Evolutionary conservation across 768 basidiomycete species (phyloP).

Genomic region (Amanita fuliginea): DNA sequence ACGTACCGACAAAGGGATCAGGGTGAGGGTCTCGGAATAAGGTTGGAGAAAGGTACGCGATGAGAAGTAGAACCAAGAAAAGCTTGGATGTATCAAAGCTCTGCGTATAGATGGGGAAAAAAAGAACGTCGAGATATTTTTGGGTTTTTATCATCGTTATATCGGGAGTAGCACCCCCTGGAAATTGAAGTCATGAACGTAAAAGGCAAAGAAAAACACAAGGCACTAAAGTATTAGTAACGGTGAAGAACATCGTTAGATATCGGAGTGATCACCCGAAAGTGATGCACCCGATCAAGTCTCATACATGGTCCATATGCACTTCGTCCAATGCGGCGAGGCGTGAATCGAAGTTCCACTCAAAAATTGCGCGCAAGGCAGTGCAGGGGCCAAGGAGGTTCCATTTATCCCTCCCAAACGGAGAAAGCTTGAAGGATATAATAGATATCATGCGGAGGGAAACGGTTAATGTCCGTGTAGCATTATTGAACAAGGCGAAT

Average conservation of each 20-base stretch:
- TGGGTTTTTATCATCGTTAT: conserved; percentile 5
- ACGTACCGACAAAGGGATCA: conserved; percentile 14
- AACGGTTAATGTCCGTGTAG: conserved; percentile 1
- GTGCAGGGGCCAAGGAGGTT: not conserved
- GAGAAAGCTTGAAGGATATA: conserved; percentile 3
- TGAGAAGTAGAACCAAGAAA: conserved; percentile 6
- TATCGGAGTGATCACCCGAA: not conserved
- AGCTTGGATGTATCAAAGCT: conserved; percentile 10
- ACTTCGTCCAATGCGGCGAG: not conserved
- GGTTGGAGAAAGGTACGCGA: conserved; percentile 4
- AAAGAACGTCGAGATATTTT: conserved; percentile 6
- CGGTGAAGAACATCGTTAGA: conserved; percentile 6
- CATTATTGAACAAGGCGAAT: conserved; percentile 5
- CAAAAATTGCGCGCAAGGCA: not conserved
- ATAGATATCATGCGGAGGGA: conserved; percentile 8
- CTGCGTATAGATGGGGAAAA: conserved; percentile 6
- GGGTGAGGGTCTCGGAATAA: conserved; percentile 9
- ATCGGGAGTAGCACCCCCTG: not conserved
- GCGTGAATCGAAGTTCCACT: not conserved
- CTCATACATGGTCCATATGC: conserved; percentile 6
- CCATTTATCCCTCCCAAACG: not conserved
- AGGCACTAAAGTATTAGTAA: conserved; percentile 6
- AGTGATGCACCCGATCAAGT: conserved; percentile 5
- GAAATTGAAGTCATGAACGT: conserved; percentile 3
- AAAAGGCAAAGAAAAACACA: conserved; percentile 4